Evolutionary conservation across 306 rosid species (phyloP), one percentile per base, ranked within the genome.

Genomic region (Pueraria montana): DNA sequence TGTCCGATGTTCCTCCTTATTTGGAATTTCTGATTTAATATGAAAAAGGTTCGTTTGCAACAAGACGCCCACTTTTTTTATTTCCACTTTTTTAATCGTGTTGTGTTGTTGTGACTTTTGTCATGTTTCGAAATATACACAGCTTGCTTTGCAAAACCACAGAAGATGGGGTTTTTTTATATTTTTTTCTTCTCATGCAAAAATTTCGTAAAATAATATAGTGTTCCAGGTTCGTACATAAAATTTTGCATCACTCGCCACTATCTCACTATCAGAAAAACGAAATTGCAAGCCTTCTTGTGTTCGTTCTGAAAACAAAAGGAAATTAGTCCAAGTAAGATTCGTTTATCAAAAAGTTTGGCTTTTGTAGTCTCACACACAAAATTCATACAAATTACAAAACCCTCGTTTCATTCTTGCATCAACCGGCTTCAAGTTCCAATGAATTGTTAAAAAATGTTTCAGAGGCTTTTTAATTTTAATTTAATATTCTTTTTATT

Each of bases 371-470:
- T 21, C 61, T 14, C 34, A 8, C 72, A 18, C 43, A 80, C 20
- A 23, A 43, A 56, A 23, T 18, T 67, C 5, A 84, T 34, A 18
- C 30, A 59, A 26, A 32, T 59, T 27, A 38, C 32, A 45, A 72
- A 79, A 61, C 67, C 55, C 24, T 63, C 21, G 53, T 62, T 86
- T 86, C 46, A 48, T 69, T 64, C 42, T 63, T 56, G 68, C 82
- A 48, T 17, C 82, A 3, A 52, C 75, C 6, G 80, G 74, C 76
- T 89, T 74, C 94, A 87, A 90, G 91, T 88, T 84, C 88, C 91
- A 82, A 87, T 11, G 77, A 87, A 55, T 63, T 79, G 42, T 75
- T 72, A 32, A 77, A 79, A 77, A 40, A 61, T 27, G 79, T 40
- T 63, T 66, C 62, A 58, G 52, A 50, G 6, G 18, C 59, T 50